These are phyloP conservation scores for Penicillium antarcticum DNA, from an alignment of 495 filamentous ascomycete species.

Conservation along the genomic window DNA sequence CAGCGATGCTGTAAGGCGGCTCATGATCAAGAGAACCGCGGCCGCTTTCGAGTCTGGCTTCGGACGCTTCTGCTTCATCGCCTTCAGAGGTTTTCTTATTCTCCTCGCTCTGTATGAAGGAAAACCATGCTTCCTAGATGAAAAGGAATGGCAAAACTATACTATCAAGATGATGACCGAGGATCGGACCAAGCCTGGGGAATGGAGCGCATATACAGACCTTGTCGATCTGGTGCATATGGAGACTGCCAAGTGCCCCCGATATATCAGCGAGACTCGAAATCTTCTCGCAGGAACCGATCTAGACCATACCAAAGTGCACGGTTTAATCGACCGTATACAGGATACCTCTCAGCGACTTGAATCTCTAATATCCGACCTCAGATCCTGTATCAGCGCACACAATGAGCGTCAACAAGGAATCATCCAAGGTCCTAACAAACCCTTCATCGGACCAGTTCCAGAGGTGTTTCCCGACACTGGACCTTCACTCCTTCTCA, in stretches of 20 bases:
- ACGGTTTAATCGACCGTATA: slow-evolving; percentile 17
- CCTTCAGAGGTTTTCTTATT: slow-evolving; percentile 33
- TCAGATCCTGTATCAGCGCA: slow-evolving; percentile 22
- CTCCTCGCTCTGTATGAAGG: slow-evolving; percentile 26
- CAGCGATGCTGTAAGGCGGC: slow-evolving; percentile 24
- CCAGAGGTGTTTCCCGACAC: slow-evolving; percentile 26
- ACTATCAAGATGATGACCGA: slow-evolving; percentile 19
- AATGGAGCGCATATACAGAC: slow-evolving; percentile 21
- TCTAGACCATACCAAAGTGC: background rate
- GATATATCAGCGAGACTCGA: slow-evolving; percentile 27
- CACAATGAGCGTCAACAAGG: slow-evolving; percentile 25
- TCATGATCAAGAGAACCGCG: slow-evolving; percentile 29
- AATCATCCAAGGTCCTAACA: slow-evolving; percentile 16
- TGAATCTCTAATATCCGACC: slow-evolving; percentile 6
- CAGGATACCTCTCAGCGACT: slow-evolving; percentile 14
- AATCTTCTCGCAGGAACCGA: slow-evolving; percentile 11
- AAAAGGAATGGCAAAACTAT: slow-evolving; percentile 27
- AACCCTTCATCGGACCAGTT: slow-evolving; percentile 22
- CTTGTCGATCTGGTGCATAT: slow-evolving; percentile 25
- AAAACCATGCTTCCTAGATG: slow-evolving; percentile 30
- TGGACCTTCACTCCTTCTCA: slow-evolving; percentile 24
- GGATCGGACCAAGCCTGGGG: slow-evolving; percentile 23
- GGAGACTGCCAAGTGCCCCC: slow-evolving; percentile 31
- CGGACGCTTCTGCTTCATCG: slow-evolving; percentile 27
- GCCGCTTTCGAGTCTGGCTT: slow-evolving; percentile 17